Conservation (phyloP, 1,284 basidiomycete species). For the Chalciporus sp. region DNA sequence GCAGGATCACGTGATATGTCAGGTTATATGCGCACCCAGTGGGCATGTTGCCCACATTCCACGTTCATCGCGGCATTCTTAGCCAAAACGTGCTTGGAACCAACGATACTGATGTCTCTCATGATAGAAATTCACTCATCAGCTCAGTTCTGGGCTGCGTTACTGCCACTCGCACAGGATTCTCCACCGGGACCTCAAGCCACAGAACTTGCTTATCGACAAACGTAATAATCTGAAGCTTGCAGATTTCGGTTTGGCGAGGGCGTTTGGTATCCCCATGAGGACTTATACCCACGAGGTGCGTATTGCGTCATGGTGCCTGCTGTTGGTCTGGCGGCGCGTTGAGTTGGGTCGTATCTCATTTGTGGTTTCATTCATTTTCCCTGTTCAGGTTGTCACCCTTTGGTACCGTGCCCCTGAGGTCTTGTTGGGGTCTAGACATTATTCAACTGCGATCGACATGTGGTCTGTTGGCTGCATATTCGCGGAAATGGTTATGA, state of each 20-base stretch:
- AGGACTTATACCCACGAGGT: slow-evolving; percentile 99
- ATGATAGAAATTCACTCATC: slow-evolving; percentile 84
- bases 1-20: slow-evolving; percentile 32
- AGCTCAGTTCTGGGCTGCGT: slow-evolving; percentile 84
- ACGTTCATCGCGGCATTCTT: slow-evolving; percentile 7
- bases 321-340: neutral
- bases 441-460: slow-evolving; percentile 96
- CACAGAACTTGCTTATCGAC: slow-evolving; percentile 96
- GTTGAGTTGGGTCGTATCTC: neutral
- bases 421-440: slow-evolving; percentile 92
- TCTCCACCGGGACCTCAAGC: slow-evolving; percentile 96
- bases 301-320: slow-evolving; percentile 23
- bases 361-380: slow-evolving; percentile 12
- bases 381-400: slow-evolving; percentile 81
- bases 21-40: neutral
- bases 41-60: neutral
- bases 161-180: slow-evolving; percentile 98
- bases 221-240: slow-evolving; percentile 89
- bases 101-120: neutral
- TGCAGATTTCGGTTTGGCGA: slow-evolving; percentile 94
- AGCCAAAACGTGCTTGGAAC: neutral
- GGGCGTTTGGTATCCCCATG: slow-evolving; percentile 97
- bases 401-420: slow-evolving; percentile 99
- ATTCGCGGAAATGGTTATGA: slow-evolving; percentile 91
- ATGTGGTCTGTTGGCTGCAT: slow-evolving; percentile 99